Evolutionary conservation across 305 asterid genomes (phyloP).

Genomic region (Fraxinus velutina): DNA sequence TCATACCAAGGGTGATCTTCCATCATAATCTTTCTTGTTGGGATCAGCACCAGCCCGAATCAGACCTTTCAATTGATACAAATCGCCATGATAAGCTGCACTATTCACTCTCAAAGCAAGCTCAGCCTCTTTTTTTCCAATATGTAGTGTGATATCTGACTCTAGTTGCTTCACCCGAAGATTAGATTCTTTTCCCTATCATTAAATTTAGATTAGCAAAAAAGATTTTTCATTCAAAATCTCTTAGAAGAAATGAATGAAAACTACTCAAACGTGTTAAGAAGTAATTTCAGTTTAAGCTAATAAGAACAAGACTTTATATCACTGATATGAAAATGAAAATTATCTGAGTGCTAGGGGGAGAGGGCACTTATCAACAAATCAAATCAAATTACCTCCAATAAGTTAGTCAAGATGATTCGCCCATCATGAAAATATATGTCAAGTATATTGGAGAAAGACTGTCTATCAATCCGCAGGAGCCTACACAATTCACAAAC

Average conservation of each 20-base stretch:
- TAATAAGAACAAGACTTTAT: not conserved
- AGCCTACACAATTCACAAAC: slow-evolving; percentile 76
- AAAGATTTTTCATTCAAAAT: not conserved
- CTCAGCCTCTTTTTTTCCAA: slow-evolving; percentile 81
- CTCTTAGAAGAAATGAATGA: not conserved
- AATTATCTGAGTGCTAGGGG: not conserved
- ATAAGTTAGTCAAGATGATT: slow-evolving; percentile 66
- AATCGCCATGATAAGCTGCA: slow-evolving; percentile 74
- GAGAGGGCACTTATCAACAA: not conserved
- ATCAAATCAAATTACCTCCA: slow-evolving; percentile 51
- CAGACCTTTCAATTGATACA: slow-evolving; percentile 65
- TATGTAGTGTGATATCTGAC: slow-evolving; percentile 65
- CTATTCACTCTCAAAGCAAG: slow-evolving; percentile 82
- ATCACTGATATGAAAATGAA: not conserved
- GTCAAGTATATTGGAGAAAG: slow-evolving; percentile 73
- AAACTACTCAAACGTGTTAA: not conserved
- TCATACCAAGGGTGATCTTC: slow-evolving; percentile 75
- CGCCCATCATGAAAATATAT: slow-evolving; percentile 88
- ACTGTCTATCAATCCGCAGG: slow-evolving; percentile 77
- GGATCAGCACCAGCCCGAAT: slow-evolving; percentile 91
- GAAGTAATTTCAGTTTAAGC: not conserved
- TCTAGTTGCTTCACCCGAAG: slow-evolving; percentile 67
- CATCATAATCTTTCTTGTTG: slow-evolving; percentile 76
- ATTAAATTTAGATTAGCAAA: slow-evolving; percentile 1
- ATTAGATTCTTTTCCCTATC: slow-evolving; percentile 67